Conservation (phyloP, 768 basidiomycete species). For the Pisolithus sp. region DNA sequence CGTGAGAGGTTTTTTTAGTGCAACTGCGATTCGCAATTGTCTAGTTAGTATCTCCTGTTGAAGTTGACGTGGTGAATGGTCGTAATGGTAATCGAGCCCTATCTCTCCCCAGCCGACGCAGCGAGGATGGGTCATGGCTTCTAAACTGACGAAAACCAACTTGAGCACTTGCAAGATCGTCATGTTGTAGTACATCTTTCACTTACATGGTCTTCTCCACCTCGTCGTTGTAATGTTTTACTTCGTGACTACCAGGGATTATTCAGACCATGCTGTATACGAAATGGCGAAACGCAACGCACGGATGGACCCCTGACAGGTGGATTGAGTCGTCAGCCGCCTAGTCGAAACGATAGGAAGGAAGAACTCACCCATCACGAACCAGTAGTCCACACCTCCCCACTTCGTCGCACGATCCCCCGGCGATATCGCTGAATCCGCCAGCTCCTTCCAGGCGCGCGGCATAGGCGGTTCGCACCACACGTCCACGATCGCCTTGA, state of each 20-base stretch:
- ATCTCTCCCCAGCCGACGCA: slow-evolving; percentile 90
- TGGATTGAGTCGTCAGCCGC: neutral
- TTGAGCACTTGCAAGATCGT: neutral
- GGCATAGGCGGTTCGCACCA: slow-evolving; percentile 82
- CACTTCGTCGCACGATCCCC: slow-evolving; percentile 47
- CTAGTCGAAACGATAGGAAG: neutral
- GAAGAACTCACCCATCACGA: slow-evolving; percentile 61
- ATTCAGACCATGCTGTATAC: neutral
- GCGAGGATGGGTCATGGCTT: slow-evolving; percentile 72
- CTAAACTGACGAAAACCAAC: slow-evolving; percentile 37
- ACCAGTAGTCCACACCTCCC: slow-evolving; percentile 74
- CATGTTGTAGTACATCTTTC: neutral
- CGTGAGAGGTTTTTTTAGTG: slow-evolving; percentile 68
- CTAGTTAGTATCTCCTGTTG: slow-evolving; percentile 62
- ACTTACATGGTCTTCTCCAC: slow-evolving; percentile 66
- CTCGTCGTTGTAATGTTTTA: slow-evolving; percentile 57
- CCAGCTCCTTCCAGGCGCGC: slow-evolving; percentile 58
- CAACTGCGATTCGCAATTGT: slow-evolving; percentile 64
- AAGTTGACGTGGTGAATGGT: slow-evolving; percentile 62
- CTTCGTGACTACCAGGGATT: slow-evolving; percentile 52
- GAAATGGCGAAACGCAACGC: slow-evolving; percentile 20
- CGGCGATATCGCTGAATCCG: slow-evolving; percentile 56
- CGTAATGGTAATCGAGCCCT: slow-evolving; percentile 81
- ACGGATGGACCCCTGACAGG: slow-evolving; percentile 67
- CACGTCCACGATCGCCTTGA: slow-evolving; percentile 73